These are phyloP conservation scores for Polychaeton citri DNA, from an alignment of 2,329 filamentous ascomycete species.

Conservation along the genomic window DNA sequence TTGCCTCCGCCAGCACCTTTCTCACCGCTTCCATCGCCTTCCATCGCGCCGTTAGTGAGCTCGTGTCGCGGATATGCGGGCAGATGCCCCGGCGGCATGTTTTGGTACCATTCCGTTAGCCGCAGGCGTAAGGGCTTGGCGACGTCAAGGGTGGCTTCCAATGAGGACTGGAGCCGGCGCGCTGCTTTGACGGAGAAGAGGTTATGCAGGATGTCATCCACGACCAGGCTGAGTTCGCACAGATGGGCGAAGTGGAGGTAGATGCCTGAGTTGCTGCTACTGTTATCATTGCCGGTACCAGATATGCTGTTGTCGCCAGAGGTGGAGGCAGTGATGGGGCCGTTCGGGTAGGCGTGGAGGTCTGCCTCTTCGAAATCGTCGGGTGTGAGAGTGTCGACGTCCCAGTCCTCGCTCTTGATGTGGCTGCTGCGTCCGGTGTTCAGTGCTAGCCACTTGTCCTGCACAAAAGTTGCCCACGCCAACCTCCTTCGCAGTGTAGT, in stretches of 20 bases:
- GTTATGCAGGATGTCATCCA: slow-evolving; percentile 37
- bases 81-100: slow-evolving; percentile 26
- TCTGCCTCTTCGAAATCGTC: slow-evolving; percentile 29
- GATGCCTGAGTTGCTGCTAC: background rate
- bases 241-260: slow-evolving; percentile 37
- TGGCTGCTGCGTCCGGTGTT: slow-evolving; percentile 45
- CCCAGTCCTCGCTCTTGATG: slow-evolving; percentile 43
- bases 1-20: background rate
- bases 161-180: slow-evolving; percentile 30
- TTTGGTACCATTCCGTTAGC: slow-evolving; percentile 36
- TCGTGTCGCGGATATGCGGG: slow-evolving; percentile 1
- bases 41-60: background rate
- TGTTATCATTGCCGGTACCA: background rate
- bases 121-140: slow-evolving; percentile 36
- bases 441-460: slow-evolving; percentile 49
- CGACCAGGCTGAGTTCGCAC: slow-evolving; percentile 37
- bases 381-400: slow-evolving; percentile 31
- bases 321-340: slow-evolving; percentile 3
- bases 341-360: slow-evolving; percentile 6
- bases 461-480: slow-evolving; percentile 52
- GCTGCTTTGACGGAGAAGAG: slow-evolving; percentile 20
- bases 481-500: slow-evolving; percentile 47
- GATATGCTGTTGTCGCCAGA: slow-evolving; percentile 2
- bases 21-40: background rate
- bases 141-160: slow-evolving; percentile 31